Evolutionary conservation across 805 yeast species (phyloP).

Genomic region (Wickerhamiella kazuoi): DNA sequence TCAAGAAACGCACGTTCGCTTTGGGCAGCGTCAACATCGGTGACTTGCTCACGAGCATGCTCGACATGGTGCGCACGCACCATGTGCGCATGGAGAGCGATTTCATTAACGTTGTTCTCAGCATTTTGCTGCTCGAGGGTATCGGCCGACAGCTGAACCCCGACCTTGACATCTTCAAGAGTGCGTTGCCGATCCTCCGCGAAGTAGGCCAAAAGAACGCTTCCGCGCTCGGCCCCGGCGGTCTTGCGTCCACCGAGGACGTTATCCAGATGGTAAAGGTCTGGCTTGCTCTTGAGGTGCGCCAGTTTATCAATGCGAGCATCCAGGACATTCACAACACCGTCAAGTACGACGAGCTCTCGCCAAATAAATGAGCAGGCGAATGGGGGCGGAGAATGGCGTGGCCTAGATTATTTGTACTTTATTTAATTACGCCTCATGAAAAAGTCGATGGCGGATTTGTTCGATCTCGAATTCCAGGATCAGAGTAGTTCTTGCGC

Average conservation of each 20-base stretch:
- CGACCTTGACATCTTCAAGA: constrained; percentile 80
- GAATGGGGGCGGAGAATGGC: no score
- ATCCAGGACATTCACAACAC: constrained; percentile 45
- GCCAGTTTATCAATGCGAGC: constrained; percentile 71
- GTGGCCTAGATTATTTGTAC: background rate
- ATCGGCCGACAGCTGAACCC: constrained; percentile 92
- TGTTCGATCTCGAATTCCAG: no score
- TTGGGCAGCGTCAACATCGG: constrained; percentile 85
- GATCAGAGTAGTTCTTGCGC: no score
- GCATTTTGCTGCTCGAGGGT: constrained; percentile 80
- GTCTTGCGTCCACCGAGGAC: constrained; percentile 29
- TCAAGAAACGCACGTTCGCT: constrained; percentile 78
- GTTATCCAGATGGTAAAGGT: constrained; percentile 71
- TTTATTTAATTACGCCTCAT: background rate
- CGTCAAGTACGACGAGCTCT: constrained; percentile 45
- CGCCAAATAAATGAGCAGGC: constrained; percentile 44
- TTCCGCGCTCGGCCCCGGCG: constrained; percentile 24
- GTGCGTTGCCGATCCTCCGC: constrained; percentile 73
- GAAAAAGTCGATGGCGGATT: no score
- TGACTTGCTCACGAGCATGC: constrained; percentile 69
- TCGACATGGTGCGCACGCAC: constrained; percentile 79
- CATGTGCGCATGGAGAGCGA: constrained; percentile 98
- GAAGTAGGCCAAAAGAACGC: constrained; percentile 54
- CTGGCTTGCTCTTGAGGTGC: constrained; percentile 77
- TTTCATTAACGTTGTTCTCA: constrained; percentile 86